Conservation (phyloP, 352 stramenopile species). For the Globisporangium radiosum region DNA sequence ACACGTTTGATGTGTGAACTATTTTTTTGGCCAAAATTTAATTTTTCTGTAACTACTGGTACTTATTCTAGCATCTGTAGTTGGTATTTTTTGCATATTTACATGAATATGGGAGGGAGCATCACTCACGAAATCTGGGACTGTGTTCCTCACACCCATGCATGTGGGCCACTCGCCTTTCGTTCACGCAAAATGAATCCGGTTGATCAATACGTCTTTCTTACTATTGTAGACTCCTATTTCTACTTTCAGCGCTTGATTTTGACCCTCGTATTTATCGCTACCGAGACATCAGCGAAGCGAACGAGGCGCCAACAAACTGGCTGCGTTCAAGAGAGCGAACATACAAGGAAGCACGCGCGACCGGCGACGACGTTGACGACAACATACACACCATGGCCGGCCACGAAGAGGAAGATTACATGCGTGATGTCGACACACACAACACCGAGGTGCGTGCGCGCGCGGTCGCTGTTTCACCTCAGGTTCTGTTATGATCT, state of each 20-base stretch:
- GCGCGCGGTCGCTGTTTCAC: too few relatives aligned
- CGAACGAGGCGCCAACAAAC: background rate
- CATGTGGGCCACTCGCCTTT: background rate
- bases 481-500: too few relatives aligned
- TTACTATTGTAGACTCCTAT: too few relatives aligned
- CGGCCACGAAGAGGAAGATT: conserved; percentile 56
- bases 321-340: background rate
- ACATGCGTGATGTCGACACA: conserved; percentile 47
- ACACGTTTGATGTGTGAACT: too few relatives aligned
- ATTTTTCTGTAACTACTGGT: too few relatives aligned
- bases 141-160: background rate
- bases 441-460: conserved; percentile 46
- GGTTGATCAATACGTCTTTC: too few relatives aligned
- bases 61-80: background rate
- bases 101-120: background rate
- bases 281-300: background rate
- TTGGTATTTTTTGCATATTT: background rate
- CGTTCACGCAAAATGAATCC: too few relatives aligned
- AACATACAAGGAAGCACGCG: background rate
- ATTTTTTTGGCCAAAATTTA: too few relatives aligned
- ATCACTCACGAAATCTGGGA: background rate
- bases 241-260: too few relatives aligned
- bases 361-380: background rate
- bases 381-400: conserved; percentile 34
- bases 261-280: background rate